A percentile compares a stretch with the other conserved stretches of the same genome.
Evolutionary conservation across 2,329 filamentous ascomycete genomes (phyloP).

Genomic region (Epichloe coenophiala): DNA sequence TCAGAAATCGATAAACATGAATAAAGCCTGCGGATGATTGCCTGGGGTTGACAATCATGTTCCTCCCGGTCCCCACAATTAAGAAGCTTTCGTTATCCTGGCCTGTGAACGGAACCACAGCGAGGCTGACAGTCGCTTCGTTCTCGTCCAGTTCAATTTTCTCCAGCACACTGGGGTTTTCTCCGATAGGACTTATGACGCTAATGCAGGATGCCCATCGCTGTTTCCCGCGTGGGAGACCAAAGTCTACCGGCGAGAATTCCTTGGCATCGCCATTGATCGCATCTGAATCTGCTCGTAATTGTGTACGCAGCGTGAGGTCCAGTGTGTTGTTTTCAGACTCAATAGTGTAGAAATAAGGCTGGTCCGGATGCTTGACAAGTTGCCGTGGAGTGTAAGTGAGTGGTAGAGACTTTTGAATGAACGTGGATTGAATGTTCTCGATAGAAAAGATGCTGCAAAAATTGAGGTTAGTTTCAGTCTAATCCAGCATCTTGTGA

Average conservation of each 20-base stretch:
- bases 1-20: conserved; percentile 79
- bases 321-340: conserved; percentile 76
- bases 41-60: conserved; percentile 66
- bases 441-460: conserved; percentile 63
- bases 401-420: conserved; percentile 74
- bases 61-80: conserved; percentile 83
- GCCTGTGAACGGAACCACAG: conserved; percentile 71
- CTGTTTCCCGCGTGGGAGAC: conserved; percentile 67
- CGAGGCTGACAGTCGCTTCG: conserved; percentile 78
- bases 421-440: conserved; percentile 70
- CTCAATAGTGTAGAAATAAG: conserved; percentile 88
- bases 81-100: conserved; percentile 83
- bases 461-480: too few species aligned
- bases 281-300: conserved; percentile 57
- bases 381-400: conserved; percentile 84
- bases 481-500: too few species aligned
- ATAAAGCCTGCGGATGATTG: conserved; percentile 71
- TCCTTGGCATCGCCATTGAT: conserved; percentile 58
- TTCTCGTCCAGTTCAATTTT: conserved; percentile 78
- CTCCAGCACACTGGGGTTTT: conserved; percentile 55
- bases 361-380: conserved; percentile 73
- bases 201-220: conserved; percentile 96
- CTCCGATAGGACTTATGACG: conserved; percentile 67
- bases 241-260: conserved; percentile 70
- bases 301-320: conserved; percentile 58